These are phyloP conservation scores for Chytriomyces sp. DNA, from an alignment of 192 early-diverging fungal species.

Conservation along the genomic window DNA sequence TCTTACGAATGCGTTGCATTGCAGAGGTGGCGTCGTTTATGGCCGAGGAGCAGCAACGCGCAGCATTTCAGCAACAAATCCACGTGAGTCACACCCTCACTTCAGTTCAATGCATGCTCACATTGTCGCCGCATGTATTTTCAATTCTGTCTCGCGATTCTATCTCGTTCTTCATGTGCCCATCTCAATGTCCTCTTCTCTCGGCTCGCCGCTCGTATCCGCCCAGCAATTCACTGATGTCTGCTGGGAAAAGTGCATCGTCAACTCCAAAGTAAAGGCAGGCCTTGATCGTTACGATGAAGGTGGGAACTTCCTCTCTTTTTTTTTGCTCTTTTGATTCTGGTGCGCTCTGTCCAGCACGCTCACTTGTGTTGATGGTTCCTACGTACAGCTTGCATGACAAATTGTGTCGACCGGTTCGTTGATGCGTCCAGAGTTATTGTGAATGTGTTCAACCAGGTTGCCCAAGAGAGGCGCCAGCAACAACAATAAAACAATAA, in stretches of 20 bases:
- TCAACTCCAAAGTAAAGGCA: constrained; percentile 55
- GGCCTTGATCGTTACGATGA: constrained; percentile 58
- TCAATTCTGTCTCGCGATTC: too few species aligned
- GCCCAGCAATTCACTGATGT: constrained; percentile 65
- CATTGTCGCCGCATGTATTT: too few species aligned
- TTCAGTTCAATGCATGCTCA: not conserved
- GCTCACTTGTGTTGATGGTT: not conserved
- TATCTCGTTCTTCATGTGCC: too few species aligned
- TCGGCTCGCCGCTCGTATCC: too few species aligned
- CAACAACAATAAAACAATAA: not conserved
- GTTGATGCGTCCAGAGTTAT: constrained; percentile 30
- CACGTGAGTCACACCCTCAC: constrained; percentile 16
- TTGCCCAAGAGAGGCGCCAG: constrained; percentile 13
- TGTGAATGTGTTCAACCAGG: constrained; percentile 28
- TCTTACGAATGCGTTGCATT: not conserved
- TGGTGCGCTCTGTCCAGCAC: not conserved
- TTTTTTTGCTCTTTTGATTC: not conserved
- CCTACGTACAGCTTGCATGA: constrained; percentile 29
- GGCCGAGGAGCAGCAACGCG: constrained; percentile 24
- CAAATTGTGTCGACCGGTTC: constrained; percentile 38
- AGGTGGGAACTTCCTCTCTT: constrained; percentile 16
- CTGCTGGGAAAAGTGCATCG: constrained; percentile 76
- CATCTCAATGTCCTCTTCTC: not conserved
- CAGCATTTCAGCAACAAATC: constrained; percentile 30
- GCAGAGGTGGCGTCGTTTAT: constrained; percentile 22